Evolutionary conservation across 345 rosid genomes (phyloP).

Genomic region (Citrus inodora): DNA sequence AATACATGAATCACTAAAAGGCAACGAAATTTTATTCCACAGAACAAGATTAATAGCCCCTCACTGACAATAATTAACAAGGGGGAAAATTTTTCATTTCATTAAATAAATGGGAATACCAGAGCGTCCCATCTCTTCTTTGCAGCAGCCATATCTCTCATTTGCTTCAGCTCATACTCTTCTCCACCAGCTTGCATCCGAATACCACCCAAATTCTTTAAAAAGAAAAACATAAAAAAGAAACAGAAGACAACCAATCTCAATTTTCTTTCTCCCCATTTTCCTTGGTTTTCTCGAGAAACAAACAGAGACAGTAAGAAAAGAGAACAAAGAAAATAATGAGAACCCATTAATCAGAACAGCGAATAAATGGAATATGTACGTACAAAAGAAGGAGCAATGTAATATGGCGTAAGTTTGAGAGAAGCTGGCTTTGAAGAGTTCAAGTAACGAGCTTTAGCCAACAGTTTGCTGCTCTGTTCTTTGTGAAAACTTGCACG

Average conservation of each 20-base stretch:
- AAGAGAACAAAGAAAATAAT: background rate
- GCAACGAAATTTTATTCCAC: background rate
- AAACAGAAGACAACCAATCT: conserved; percentile 1
- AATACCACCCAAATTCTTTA: conserved; percentile 38
- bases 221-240: background rate
- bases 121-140: conserved; percentile 91
- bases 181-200: conserved; percentile 63
- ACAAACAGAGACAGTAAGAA: background rate
- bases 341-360: conserved; percentile 5
- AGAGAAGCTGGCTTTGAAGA: conserved; percentile 18
- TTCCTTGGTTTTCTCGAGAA: conserved; percentile 1
- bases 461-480: conserved; percentile 1
- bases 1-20: background rate
- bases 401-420: conserved; percentile 12
- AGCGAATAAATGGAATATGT: background rate
- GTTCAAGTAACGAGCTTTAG: conserved; percentile 18
- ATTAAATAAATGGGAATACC: conserved; percentile 34
- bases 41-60: background rate
- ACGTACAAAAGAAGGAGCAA: conserved; percentile 25
- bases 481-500: conserved; percentile 11
- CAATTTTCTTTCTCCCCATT: background rate
- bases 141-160: conserved; percentile 91
- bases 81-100: background rate
- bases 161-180: conserved; percentile 78
- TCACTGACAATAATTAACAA: background rate